Evolutionary conservation across 345 rosid genomes (phyloP).

Genomic region (Arabidopsis suecica): DNA sequence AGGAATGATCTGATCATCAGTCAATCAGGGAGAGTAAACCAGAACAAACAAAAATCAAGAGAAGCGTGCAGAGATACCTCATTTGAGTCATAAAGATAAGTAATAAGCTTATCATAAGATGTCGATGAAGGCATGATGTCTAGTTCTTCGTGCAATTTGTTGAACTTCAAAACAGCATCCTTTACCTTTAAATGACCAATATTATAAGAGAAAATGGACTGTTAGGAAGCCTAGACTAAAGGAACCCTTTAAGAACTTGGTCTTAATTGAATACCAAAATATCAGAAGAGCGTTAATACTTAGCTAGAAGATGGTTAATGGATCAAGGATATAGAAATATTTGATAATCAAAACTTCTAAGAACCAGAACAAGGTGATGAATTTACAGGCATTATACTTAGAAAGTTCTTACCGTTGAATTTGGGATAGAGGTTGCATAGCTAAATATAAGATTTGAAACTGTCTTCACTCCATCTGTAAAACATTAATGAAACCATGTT

Average conservation of each 20-base stretch:
- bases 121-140: slow-evolving; percentile 57
- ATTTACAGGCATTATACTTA: slow-evolving; percentile 44
- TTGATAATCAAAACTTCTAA: too few species aligned
- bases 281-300: too few species aligned
- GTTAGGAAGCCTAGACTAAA: background rate
- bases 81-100: slow-evolving; percentile 49
- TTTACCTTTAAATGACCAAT: slow-evolving; percentile 51
- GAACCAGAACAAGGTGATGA: slow-evolving; percentile 9
- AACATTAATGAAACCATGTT: slow-evolving; percentile 24
- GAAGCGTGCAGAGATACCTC: slow-evolving; percentile 53
- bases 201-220: background rate
- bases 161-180: slow-evolving; percentile 59
- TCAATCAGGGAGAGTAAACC: slow-evolving; percentile 4
- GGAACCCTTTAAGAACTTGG: background rate
- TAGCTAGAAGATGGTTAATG: too few species aligned
- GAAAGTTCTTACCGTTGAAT: slow-evolving; percentile 75
- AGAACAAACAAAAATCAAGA: background rate
- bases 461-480: slow-evolving; percentile 57
- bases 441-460: slow-evolving; percentile 60
- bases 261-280: too few species aligned
- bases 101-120: slow-evolving; percentile 63
- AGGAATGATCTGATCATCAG: slow-evolving; percentile 25
- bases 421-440: slow-evolving; percentile 62
- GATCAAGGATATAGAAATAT: too few species aligned
- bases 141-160: slow-evolving; percentile 60